Evolutionary conservation across 2,329 filamentous ascomycete species (phyloP).

Genomic region (Pseudogymnoascus pannorum): DNA sequence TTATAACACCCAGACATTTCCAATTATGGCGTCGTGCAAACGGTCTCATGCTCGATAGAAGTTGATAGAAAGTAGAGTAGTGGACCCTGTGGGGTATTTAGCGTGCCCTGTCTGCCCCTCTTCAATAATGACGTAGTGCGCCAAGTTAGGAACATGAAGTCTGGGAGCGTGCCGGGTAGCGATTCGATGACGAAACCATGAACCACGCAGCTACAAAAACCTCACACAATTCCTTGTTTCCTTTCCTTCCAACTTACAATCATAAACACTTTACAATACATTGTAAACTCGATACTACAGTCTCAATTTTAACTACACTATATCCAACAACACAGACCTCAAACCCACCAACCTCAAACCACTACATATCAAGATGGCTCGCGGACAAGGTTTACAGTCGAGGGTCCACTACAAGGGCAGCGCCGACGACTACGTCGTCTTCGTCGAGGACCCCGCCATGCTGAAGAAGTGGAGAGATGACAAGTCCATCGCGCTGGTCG

Average conservation of each 20-base stretch:
- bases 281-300: neutral
- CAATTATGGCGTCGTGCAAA: neutral
- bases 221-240: neutral
- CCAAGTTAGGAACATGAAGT: neutral
- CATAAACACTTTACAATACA: slow-evolving; percentile 2
- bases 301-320: neutral
- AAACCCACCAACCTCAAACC: neutral
- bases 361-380: slow-evolving; percentile 36
- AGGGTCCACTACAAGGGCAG: slow-evolving; percentile 66
- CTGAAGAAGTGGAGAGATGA: slow-evolving; percentile 80
- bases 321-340: neutral
- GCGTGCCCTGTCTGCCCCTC: neutral
- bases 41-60: slow-evolving; percentile 3
- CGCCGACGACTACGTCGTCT: slow-evolving; percentile 62
- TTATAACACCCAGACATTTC: neutral
- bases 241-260: slow-evolving; percentile 2
- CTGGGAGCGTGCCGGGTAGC: neutral
- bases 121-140: neutral
- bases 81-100: neutral
- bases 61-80: slow-evolving; percentile 4
- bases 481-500: slow-evolving; percentile 67
- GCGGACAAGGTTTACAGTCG: slow-evolving; percentile 47
- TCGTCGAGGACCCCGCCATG: slow-evolving; percentile 51
- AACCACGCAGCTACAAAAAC: slow-evolving; percentile 5
- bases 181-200: slow-evolving; percentile 7